Base-by-base conservation (phyloP, 257 asterid species). In the Nicotiana sylvestris region DNA sequence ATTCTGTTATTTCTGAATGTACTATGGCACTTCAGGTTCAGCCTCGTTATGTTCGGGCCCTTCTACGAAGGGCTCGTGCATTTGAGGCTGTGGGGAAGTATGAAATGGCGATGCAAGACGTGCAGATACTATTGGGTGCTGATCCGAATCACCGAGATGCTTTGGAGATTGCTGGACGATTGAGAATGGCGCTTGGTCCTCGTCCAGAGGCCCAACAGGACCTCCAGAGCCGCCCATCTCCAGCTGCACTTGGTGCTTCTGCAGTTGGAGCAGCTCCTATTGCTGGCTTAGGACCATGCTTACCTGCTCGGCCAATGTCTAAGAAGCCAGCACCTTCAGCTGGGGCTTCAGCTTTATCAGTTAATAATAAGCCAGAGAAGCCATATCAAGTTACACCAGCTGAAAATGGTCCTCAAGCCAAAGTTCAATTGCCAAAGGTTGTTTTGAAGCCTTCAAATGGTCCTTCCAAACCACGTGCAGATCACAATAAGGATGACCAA, bases 211-310 rank as follows among this genome's bases (percentile, higher is more conserved):
- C 95, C 60, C 99, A 91, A 82, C 98, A 92, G 90, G 99, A 96
- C 72, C 97, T 95, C 77, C 99, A 92, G 84, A 96, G 99, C 88
- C 95, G 97, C 39, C 99, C 99, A 6, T 96, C 99, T 2, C 99
- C 98, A 13, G 99, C 99, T 9, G 99, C 99, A 10, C 95, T 96
- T 61, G 99, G 99, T 56, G 99, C 99, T 57, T 96, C 99, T 81
- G 99, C 99, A 0, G 94, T 95, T 30, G 96, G 97, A 37, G 98
- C 98, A 79, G 98, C 98, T 29, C 98, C 99, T 9, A 87, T 94
- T 85, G 94, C 90, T 16, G 99, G 99, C 33, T 92, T 93, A 51
- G 98, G 98, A 0, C 98, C 99, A 16, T 93, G 99, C 84, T 86
- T 96, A 88, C 98, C 99, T 2, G 95, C 98, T 64, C 87, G 98